A percentile compares a stretch with the other conserved stretches of the same genome.
These are phyloP conservation scores for Orbilia oligospora DNA, from an alignment of 2,329 filamentous ascomycete genomes.

Conservation along the genomic window DNA sequence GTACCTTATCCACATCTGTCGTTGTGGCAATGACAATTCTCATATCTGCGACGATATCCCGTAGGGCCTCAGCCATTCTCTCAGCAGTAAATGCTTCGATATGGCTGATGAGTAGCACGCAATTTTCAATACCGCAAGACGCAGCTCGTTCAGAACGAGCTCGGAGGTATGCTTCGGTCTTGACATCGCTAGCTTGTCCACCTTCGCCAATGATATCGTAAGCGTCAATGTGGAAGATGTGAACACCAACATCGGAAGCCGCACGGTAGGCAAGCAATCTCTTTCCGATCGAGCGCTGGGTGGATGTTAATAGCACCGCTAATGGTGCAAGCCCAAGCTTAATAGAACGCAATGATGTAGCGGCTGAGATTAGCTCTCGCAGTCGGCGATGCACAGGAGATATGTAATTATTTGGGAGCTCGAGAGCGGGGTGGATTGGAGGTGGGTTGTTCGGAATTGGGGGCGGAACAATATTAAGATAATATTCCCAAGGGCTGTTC, in stretches of 20 bases:
- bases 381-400: conserved; percentile 78
- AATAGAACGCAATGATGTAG: conserved; percentile 88
- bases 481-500: conserved; percentile 88
- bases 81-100: conserved; percentile 93
- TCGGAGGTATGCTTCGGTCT: conserved; percentile 91
- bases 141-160: conserved; percentile 89
- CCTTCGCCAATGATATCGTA: conserved; percentile 97
- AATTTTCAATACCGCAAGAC: conserved; percentile 86
- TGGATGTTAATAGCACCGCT: conserved; percentile 88
- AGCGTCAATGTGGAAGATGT: conserved; percentile 88
- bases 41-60: conserved; percentile 83
- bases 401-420: conserved; percentile 71
- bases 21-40: conserved; percentile 93
- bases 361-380: conserved; percentile 86
- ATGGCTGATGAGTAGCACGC: conserved; percentile 87
- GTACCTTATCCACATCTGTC: conserved; percentile 93
- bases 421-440: conserved; percentile 71
- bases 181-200: conserved; percentile 88
- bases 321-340: conserved; percentile 89
- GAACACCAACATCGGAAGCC: conserved; percentile 89
- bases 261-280: conserved; percentile 81
- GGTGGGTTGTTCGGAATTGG: conserved; percentile 73
- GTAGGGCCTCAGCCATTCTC: conserved; percentile 84
- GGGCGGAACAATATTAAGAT: conserved; percentile 81
- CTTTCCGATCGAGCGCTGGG: conserved; percentile 94